Evolutionary conservation across 139 green algal genomes (phyloP), one percentile per base, ranked within the genome.

Genomic region (Nannochloris sp.): DNA sequence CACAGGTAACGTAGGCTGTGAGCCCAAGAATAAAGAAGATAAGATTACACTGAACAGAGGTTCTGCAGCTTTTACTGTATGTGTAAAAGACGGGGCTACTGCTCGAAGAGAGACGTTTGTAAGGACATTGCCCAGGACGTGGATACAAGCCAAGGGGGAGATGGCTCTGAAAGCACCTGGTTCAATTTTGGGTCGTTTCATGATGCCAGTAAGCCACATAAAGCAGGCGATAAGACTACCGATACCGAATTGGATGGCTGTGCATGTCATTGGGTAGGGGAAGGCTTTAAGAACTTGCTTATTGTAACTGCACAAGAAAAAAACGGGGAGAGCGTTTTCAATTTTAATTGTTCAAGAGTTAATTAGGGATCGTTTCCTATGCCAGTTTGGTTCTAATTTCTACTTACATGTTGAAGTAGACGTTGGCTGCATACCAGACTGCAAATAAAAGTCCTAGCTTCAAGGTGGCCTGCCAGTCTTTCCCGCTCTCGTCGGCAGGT

Each of bases 61-160:
- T 79, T 98, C 92, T 76, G 95, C 85, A 1, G 92, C 91, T 80
- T 99, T 99, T 71, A 99, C 96, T 35, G 94, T 99, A 84, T 99
- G 95, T 7, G 94, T 99, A 85, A 99, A 99, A 54, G 85, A 96
- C 14, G 98, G 92, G 0, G 95, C 91, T 44, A 99, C 95, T 19
- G 85, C 79, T 33, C 95, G 91, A 38, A 99, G 83, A 59, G 69
- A 88, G 44, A 99, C 73, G 72, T 99, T 99, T 69, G 94, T 99
- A 25, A 99, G 83, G 67, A 91, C 38, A 73, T 99, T 99, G 60
- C 95, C 94, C 42, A 99, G 71, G 1, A 89, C 93, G 85, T 99
- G 93, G 24, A 98, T 88, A 10, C 85, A 51, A 1, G 94, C 94
- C 38, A 99, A 81, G 2, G 95, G 95, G 5, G 89, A 57, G n/a